phyloP scores from a whole-genome alignment of 768 basidiomycete species.

The Xanthoconium stramineum region DNA sequence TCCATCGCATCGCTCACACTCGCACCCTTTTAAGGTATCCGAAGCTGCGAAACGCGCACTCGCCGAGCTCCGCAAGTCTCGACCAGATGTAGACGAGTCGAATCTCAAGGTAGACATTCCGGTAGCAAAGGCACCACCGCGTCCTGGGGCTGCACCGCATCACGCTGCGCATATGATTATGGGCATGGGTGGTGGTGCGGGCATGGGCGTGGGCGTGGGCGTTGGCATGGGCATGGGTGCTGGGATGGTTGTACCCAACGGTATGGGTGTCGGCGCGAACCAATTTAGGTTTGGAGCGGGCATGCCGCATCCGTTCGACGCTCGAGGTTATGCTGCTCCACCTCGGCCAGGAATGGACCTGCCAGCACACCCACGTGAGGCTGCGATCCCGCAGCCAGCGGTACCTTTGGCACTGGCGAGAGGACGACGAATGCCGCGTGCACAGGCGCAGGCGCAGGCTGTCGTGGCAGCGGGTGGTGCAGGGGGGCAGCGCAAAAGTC shows the following conservation, averaged over 20 bases:
- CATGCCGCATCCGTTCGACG: conserved; percentile 10
- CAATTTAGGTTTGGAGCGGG: conserved; percentile 18
- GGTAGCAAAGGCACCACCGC: conserved; percentile 3
- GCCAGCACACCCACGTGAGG: neutral
- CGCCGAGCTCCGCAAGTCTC: conserved; percentile 53
- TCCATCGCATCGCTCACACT: neutral
- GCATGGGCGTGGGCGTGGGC: conserved; percentile 1
- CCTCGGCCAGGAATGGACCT: neutral
- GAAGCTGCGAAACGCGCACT: conserved; percentile 63
- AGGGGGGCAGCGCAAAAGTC: conserved; percentile 9
- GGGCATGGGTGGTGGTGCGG: neutral
- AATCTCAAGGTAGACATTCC: conserved; percentile 67
- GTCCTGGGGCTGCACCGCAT: neutral
- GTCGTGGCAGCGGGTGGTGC: conserved; percentile 1
- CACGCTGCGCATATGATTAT: neutral
- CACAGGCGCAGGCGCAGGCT: neutral
- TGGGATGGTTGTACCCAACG: conserved; percentile 5
- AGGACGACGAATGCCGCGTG: neutral
- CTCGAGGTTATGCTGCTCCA: neutral
- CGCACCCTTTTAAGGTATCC: conserved; percentile 48
- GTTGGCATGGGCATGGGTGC: neutral
- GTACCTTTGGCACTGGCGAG: neutral
- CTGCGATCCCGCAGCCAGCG: neutral
- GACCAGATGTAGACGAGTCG: conserved; percentile 62
- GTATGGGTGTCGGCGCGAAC: neutral